These are phyloP conservation scores for Chrysoporthe austroafricana DNA, from an alignment of 2,329 filamentous ascomycete genomes.

Conservation along the genomic window DNA sequence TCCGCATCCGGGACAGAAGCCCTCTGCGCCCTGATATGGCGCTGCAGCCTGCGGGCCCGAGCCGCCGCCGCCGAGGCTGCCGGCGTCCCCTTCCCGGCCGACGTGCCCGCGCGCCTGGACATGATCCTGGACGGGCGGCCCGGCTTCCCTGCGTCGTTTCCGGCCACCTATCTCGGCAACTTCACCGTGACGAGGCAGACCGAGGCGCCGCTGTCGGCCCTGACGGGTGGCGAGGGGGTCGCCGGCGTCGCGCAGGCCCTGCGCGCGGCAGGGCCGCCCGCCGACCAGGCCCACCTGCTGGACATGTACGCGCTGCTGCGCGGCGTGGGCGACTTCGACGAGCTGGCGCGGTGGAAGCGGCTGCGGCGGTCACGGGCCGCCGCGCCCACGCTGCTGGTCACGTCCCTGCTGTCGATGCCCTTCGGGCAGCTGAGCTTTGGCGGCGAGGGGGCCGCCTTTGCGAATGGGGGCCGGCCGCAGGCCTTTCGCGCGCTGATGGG, in stretches of 20 bases:
- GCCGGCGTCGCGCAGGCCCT: slow-evolving; percentile 24
- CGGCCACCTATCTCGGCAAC: slow-evolving; percentile 29
- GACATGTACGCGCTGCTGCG: slow-evolving; percentile 23
- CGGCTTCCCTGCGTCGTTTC: slow-evolving; percentile 22
- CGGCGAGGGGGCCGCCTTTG: slow-evolving; percentile 22
- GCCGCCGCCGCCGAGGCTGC: neutral
- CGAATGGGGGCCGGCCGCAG: slow-evolving; percentile 25
- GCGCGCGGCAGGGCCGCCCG: slow-evolving; percentile 8
- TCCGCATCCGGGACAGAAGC: slow-evolving; percentile 21
- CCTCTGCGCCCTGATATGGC: slow-evolving; percentile 30
- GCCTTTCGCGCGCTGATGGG: slow-evolving; percentile 26
- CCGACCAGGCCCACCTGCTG: slow-evolving; percentile 11
- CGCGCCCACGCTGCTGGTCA: slow-evolving; percentile 21
- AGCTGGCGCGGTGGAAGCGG: slow-evolving; percentile 5
- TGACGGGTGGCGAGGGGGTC: slow-evolving; percentile 13
- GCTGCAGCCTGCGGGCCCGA: slow-evolving; percentile 21
- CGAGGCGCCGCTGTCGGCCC: slow-evolving; percentile 6
- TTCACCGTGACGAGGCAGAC: slow-evolving; percentile 15
- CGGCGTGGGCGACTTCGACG: slow-evolving; percentile 19
- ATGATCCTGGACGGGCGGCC: slow-evolving; percentile 24
- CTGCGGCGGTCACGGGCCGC: slow-evolving; percentile 4
- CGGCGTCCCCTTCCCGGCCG: neutral
- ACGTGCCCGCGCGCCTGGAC: slow-evolving; percentile 6
- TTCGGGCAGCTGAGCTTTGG: slow-evolving; percentile 18
- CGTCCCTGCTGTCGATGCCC: slow-evolving; percentile 21